Percentiles rank a stretch among this genome's conserved stretches.
phyloP scores from a whole-genome alignment of 352 stramenopile genomes.

The Pythium volutum region DNA sequence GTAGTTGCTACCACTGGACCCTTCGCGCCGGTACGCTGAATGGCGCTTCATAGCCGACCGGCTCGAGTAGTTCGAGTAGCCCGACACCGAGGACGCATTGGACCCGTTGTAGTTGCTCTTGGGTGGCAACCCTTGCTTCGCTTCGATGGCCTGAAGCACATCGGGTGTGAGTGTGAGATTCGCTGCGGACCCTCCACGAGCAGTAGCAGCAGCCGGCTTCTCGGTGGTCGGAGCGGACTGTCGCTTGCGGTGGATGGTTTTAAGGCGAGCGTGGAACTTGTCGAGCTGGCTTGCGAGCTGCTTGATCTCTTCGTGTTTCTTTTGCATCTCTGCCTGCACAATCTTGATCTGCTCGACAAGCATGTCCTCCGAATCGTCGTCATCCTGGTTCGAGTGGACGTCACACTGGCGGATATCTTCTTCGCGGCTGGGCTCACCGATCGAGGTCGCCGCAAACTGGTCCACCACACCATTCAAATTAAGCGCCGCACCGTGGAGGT shows the following conservation, averaged over 20 bases:
- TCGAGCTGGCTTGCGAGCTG: constrained; percentile 23
- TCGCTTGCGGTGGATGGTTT: constrained; percentile 10
- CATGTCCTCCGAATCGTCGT: constrained; percentile 56
- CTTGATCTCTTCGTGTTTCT: constrained; percentile 67
- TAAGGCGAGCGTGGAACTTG: constrained; percentile 21
- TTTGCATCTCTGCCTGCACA: constrained; percentile 57
- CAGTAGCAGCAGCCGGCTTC: neutral
- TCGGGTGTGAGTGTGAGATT: constrained; percentile 29
- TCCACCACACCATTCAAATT: constrained; percentile 6
- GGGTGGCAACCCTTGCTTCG: constrained; percentile 25
- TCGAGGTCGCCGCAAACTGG: constrained; percentile 10
- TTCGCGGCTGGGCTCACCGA: constrained; percentile 23
- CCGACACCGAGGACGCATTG: constrained; percentile 34
- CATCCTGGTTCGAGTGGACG: constrained; percentile 53
- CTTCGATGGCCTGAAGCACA: constrained; percentile 26
- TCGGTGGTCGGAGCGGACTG: neutral
- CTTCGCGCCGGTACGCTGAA: constrained; percentile 26
- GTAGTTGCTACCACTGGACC: constrained; percentile 20
- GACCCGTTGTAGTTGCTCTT: constrained; percentile 29
- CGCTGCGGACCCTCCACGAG: neutral
- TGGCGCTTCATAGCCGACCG: constrained; percentile 11
- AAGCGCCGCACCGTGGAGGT: constrained; percentile 16
- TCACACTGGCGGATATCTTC: constrained; percentile 17
- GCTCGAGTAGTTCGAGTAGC: constrained; percentile 33
- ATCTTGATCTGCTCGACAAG: constrained; percentile 65